These are phyloP conservation scores for Domatiomyces globalis DNA, from an alignment of 2,329 filamentous ascomycete genomes.

Conservation along the genomic window DNA sequence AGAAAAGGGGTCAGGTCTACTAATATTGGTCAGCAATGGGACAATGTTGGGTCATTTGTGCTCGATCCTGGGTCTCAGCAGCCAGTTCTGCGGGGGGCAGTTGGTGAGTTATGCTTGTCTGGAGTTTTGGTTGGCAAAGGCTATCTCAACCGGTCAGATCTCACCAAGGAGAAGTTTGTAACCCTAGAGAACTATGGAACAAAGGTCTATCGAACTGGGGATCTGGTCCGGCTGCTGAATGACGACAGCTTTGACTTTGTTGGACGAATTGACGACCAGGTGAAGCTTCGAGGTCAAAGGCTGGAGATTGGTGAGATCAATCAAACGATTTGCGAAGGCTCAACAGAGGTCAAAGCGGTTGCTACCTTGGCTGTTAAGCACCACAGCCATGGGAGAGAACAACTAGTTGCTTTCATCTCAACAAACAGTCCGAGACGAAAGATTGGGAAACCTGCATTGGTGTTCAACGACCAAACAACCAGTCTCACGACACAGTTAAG, in stretches of 20 bases:
- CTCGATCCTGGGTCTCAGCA: conserved; percentile 53
- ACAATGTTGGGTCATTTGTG: conserved; percentile 75
- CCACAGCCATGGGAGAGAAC: conserved; percentile 58
- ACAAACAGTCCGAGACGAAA: conserved; percentile 15
- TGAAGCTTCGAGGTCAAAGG: conserved; percentile 78
- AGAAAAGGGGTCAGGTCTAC: conserved; percentile 63
- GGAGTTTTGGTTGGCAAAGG: conserved; percentile 79
- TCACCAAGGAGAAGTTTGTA: conserved; percentile 66
- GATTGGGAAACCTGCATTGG: conserved; percentile 15
- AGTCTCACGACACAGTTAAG: conserved; percentile 36
- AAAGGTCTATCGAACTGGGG: conserved; percentile 72
- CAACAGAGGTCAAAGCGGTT: conserved; percentile 49
- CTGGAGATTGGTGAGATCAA: conserved; percentile 89
- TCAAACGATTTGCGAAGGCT: conserved; percentile 54
- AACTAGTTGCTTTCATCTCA: conserved; percentile 62
- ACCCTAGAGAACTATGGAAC: conserved; percentile 42
- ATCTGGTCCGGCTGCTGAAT: conserved; percentile 66
- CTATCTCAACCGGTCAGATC: conserved; percentile 66
- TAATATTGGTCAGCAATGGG: conserved; percentile 77
- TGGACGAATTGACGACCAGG: conserved; percentile 77
- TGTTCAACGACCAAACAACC: conserved; percentile 28
- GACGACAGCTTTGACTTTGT: conserved; percentile 78
- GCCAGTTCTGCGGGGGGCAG: conserved; percentile 61
- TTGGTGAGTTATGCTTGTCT: conserved; percentile 80
- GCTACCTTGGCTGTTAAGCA: conserved; percentile 65